phyloP scores from a whole-genome alignment of 179 eudicot species.

The Silene coronaria region DNA sequence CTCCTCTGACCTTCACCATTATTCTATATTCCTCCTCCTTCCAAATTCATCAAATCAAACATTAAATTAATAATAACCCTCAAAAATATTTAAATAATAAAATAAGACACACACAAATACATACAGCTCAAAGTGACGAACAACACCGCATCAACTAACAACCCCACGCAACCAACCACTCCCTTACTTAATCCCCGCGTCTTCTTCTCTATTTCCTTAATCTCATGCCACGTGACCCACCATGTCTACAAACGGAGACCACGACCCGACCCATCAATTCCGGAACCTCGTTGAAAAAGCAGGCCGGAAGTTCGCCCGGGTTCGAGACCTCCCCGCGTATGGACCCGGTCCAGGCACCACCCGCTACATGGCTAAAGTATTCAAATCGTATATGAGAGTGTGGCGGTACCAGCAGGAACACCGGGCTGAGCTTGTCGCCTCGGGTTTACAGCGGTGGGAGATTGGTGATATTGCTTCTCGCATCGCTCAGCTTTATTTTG shows the following conservation, averaged over 20 bases:
- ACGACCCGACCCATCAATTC: constrained; percentile 39
- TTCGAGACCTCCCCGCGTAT: constrained; percentile 63
- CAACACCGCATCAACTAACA: not conserved
- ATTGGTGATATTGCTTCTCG: constrained; percentile 94
- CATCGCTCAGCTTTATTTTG: constrained; percentile 76
- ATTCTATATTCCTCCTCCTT: not conserved
- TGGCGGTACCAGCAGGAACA: constrained; percentile 83
- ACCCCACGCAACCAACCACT: not conserved
- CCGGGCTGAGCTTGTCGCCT: constrained; percentile 47
- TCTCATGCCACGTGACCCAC: constrained; percentile 3
- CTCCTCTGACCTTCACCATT: not conserved
- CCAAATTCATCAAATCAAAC: not conserved
- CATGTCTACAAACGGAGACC: constrained; percentile 27
- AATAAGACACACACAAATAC: not conserved
- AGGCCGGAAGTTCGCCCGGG: constrained; percentile 68
- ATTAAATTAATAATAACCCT: too few species aligned
- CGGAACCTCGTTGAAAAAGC: constrained; percentile 56
- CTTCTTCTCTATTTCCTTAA: not conserved
- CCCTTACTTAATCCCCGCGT: not conserved
- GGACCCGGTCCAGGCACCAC: constrained; percentile 26
- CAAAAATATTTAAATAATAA: not conserved
- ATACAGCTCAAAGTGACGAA: constrained; percentile 22
- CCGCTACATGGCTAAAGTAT: constrained; percentile 53
- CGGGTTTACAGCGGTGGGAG: constrained; percentile 75
- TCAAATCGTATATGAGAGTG: constrained; percentile 68